Conservation (phyloP, 176 grass and related monocot species). For the barley (Hordeum vulgare) region MorexV3_pseudomolecules_assembly NC_058518.1:158073-158572, state of each 20-base stretch:
- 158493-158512: constrained; percentile 83
- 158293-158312: neutral
- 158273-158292: neutral
- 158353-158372: constrained; percentile 48
- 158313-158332: neutral
- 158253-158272: neutral
- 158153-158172: too few relatives aligned
- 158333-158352: constrained; percentile 38
- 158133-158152: too few relatives aligned
- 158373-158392: constrained; percentile 71
- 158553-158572: neutral
- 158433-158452: constrained; percentile 48
- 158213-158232: too few relatives aligned
- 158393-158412: constrained; percentile 83
- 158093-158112: too few relatives aligned
- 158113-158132: too few relatives aligned
- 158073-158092: neutral
- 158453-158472: constrained; percentile 50
- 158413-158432: constrained; percentile 93
- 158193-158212: too few relatives aligned
- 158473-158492: constrained; percentile 67
- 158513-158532: constrained; percentile 73
- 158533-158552: neutral
- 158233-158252: too few relatives aligned
- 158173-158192: too few relatives aligned